Base-by-base conservation (phyloP, 2,329 filamentous ascomycete species). In the Fusarium begoniae region DNA sequence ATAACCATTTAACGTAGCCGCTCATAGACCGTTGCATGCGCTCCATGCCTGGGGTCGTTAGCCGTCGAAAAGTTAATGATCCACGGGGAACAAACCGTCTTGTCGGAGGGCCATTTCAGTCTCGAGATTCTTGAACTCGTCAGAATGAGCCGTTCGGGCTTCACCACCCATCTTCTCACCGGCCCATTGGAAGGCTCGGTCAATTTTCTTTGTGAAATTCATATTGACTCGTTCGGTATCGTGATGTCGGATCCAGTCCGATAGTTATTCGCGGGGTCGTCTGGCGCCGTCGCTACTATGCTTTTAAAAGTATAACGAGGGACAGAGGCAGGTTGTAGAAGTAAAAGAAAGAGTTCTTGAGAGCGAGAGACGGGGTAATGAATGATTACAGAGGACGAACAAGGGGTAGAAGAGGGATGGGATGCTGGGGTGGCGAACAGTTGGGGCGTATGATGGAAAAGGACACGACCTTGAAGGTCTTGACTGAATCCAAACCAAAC, bases 141-240 rank as follows among this genome's bases (percentile, higher is more conserved):
- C 95, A 0, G 94, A 93, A 73, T 94, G 91, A 81, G 88, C 90
- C 15, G 96, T 98, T 85, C 95, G 96, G 84, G 92, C 89, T 84
- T 98, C 95, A 75, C 90, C 90, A 78, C 96, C 96, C 94, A 98
- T 98, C 85, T 95, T 94, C 86, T 98, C 96, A 77, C 94, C 94
- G 43, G 95, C 94, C 96, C 96, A 98, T 92, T 98, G 96, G 87
- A 96, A 97, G 87, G 97, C 92, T 80, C 96, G 93, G 85, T 95
- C 96, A 81, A 98, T 91, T 82, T 97, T 98, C 88, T 97, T 98
- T 84, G 86, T 88, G 79, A 90, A 85, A 77, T 87, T 84, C 88
- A 90, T 90, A 40, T 48, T 81, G 71, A 53, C 66, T 58, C 43
- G 56, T 56, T 68, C 32, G 50, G 65, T 66, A 51, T 54, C 58